These are phyloP conservation scores for Obelidium mucronatum DNA, from an alignment of 192 early-diverging fungal species.

Conservation along the genomic window DNA sequence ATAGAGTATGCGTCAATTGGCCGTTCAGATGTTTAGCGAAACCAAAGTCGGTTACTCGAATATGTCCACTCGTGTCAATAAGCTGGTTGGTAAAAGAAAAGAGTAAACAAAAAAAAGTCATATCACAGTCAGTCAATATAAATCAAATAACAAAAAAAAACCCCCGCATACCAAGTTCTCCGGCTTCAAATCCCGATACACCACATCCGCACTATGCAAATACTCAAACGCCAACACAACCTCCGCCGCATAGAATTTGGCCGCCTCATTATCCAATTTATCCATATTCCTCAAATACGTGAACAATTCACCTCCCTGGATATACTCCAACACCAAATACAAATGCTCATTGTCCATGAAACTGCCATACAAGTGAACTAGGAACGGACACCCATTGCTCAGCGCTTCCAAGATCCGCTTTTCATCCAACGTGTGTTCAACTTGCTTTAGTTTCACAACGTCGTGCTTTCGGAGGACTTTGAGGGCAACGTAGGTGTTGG, in stretches of 20 bases:
- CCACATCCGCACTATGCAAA: constrained; percentile 72
- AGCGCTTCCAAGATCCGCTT: constrained; percentile 76
- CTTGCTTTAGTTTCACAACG: constrained; percentile 76
- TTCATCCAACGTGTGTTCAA: constrained; percentile 79
- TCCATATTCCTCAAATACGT: constrained; percentile 92
- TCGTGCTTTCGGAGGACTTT: constrained; percentile 81
- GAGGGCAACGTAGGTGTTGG: constrained; percentile 62
- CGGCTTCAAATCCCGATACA: constrained; percentile 57
- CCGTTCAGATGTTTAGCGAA: constrained; percentile 79
- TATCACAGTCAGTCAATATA: background rate
- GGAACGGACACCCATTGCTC: constrained; percentile 76
- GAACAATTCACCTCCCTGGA: constrained; percentile 88
- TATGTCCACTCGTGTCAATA: constrained; percentile 72
- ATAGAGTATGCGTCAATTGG: constrained; percentile 76
- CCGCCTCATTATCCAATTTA: constrained; percentile 87
- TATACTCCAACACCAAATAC: constrained; percentile 81
- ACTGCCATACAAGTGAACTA: constrained; percentile 92
- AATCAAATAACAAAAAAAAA: background rate
- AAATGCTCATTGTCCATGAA: constrained; percentile 83
- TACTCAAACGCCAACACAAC: constrained; percentile 74
- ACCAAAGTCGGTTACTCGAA: constrained; percentile 83
- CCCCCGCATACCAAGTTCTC: constrained; percentile 29
- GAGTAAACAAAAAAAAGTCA: background rate
- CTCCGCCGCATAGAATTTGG: constrained; percentile 83
- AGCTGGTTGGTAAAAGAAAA: constrained; percentile 61